Base-by-base conservation (phyloP, 768 basidiomycete species). In the Hericium rajendrae region DNA sequence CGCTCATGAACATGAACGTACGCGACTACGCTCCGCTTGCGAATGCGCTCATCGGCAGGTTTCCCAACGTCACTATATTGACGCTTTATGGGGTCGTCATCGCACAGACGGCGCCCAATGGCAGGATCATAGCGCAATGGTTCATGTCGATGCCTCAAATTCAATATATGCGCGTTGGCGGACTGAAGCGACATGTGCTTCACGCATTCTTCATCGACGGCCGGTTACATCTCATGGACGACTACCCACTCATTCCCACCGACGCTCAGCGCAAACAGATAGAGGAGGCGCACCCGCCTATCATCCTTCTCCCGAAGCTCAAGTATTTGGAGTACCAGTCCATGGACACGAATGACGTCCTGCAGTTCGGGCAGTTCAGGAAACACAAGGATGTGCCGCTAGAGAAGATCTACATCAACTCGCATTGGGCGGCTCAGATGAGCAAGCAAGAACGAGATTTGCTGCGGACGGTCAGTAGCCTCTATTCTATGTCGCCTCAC, bases 81-180 rank as follows among this genome's bases (percentile, higher is more conserved):
- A 79, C 82, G 15, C 59, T 84, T 51, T 80, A 79, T 63, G 67
- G 71, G 18, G 54, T 82, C 51, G 71, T 80, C 28, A 59, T 78
- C 40, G 58, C 67, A 41, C 59, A 64, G 53, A 66, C 64, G 9
- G 53, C 57, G 53, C 22, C 46, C 26, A 72, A 70, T 20, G 60
- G 58, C 51, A 53, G 62, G 48, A 55, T 67, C 41, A 65, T 84
- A 61, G 69, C 80, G 46, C 72, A 70, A 40, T 84, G 80, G 76
- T 67, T 87, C 32, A 68, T 77, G 51, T 78, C 83, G 20, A 81
- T 86, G 76, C 84, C 84, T 10, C 66, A 72, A 26, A 64, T 88
- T 46, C 57, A 57, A 50, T 59, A 63, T 53, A 54, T 70, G 54
- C 67, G 66, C 52, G 11, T 57, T 48, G 57, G 32, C 13, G 2